Conservation (phyloP, 371 early-diverging fungal species). For the Saksenaea vasiformis region DNA sequence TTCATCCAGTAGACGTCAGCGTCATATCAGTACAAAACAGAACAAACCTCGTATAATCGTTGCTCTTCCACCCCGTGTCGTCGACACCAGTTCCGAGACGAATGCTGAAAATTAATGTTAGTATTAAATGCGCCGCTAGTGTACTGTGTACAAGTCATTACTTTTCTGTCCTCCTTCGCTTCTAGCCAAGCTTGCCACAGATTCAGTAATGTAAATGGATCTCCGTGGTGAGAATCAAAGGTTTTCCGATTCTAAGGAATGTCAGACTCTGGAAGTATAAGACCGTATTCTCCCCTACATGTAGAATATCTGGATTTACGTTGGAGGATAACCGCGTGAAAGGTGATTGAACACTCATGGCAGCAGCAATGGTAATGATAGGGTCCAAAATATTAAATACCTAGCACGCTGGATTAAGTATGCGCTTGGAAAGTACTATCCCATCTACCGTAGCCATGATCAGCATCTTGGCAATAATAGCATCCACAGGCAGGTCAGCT, state of each 20-base stretch:
- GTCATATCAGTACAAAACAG: not conserved
- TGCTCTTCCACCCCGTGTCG: constrained; percentile 70
- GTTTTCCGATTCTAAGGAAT: constrained; percentile 46
- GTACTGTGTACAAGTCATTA: constrained; percentile 7
- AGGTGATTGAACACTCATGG: constrained; percentile 72
- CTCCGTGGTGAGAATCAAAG: constrained; percentile 62
- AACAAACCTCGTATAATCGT: constrained; percentile 64
- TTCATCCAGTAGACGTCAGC: not conserved
- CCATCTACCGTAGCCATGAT: constrained; percentile 57
- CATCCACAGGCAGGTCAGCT: constrained; percentile 84
- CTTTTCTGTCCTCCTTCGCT: constrained; percentile 50
- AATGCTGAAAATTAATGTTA: constrained; percentile 24
- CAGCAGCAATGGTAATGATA: constrained; percentile 79
- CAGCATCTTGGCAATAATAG: constrained; percentile 86
- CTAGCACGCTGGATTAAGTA: constrained; percentile 16
- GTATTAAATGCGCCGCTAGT: constrained; percentile 1
- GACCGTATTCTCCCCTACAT: constrained; percentile 15
- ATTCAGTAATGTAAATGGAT: constrained; percentile 67
- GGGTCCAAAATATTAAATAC: constrained; percentile 73
- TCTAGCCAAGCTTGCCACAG: constrained; percentile 67
- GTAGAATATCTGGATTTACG: constrained; percentile 40
- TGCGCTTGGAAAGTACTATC: not conserved
- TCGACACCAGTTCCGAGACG: constrained; percentile 64
- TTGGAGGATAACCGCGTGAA: constrained; percentile 55
- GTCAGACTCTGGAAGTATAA: not conserved